Conservation (phyloP, 75 land plant genomes). For the Pinus taeda region DNA sequence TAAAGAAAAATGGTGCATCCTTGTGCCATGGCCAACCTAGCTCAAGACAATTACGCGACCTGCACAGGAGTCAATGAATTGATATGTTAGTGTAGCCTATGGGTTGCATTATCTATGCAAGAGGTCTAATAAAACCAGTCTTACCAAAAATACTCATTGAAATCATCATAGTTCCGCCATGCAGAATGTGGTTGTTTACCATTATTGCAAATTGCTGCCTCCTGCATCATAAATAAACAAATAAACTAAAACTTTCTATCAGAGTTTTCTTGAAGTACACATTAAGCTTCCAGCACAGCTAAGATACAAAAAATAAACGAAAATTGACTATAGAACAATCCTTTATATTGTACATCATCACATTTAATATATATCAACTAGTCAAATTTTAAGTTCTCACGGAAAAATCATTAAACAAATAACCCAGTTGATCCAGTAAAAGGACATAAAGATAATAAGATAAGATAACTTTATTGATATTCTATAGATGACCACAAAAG, state of each 20-base stretch:
- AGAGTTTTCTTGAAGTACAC: neutral
- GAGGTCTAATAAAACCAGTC: neutral
- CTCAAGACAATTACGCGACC: slow-evolving; percentile 73
- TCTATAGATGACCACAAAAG: too few species aligned
- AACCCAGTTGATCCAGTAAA: too few species aligned
- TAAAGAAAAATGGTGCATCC: slow-evolving; percentile 50
- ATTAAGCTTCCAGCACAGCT: too few species aligned
- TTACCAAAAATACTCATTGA: slow-evolving; percentile 91
- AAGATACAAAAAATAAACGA: too few species aligned
- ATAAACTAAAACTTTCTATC: neutral
- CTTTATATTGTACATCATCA: too few species aligned
- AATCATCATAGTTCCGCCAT: slow-evolving; percentile 95
- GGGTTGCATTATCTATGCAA: neutral
- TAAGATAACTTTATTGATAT: too few species aligned
- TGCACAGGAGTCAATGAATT: slow-evolving; percentile 13
- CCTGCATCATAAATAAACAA: slow-evolving; percentile 30
- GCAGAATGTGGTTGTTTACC: slow-evolving; percentile 85
- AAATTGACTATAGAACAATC: too few species aligned
- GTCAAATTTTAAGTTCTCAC: too few species aligned
- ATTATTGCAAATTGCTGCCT: slow-evolving; percentile 58
- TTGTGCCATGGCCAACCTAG: slow-evolving; percentile 82
- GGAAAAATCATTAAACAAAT: too few species aligned
- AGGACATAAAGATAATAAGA: too few species aligned
- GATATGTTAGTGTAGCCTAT: neutral
- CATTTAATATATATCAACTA: too few species aligned